A percentile compares a stretch with the other conserved stretches of the same genome.
Conservation (phyloP, 306 rosid genomes). For the Calophaca sinica region DNA sequence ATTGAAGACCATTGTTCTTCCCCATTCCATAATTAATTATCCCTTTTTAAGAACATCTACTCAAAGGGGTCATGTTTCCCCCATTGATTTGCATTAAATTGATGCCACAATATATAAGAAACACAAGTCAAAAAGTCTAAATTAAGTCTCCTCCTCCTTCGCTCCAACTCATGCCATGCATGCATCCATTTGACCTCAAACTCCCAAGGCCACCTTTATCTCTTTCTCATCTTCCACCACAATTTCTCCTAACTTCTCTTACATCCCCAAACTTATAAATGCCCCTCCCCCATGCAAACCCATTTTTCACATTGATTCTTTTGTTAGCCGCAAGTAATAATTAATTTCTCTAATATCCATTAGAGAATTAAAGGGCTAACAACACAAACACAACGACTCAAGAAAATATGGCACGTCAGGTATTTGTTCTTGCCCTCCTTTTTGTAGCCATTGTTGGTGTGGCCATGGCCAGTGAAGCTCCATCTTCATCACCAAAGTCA, state of each 20-base stretch:
- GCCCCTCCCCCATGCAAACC: background rate
- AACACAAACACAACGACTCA: background rate
- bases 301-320: conserved; percentile 22
- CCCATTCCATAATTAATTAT: background rate
- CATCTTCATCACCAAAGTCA: conserved; percentile 40
- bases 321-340: too few relatives aligned
- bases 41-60: background rate
- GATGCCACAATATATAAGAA: background rate
- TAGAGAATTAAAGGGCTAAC: conserved; percentile 50
- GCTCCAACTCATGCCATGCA: background rate
- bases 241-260: conserved; percentile 13
- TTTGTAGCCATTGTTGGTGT: conserved; percentile 47
- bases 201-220: too few relatives aligned
- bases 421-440: conserved; percentile 51
- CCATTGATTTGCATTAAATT: background rate
- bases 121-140: background rate
- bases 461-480: conserved; percentile 47
- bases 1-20: background rate
- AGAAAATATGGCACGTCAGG: conserved; percentile 43
- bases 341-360: conserved; percentile 48
- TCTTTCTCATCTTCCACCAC: conserved; percentile 23
- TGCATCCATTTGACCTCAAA: too few relatives aligned
- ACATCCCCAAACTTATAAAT: conserved; percentile 32
- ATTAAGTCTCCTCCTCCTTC: background rate
- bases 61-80: background rate